These are phyloP conservation scores for Naganishia liquefaciens DNA, from an alignment of 1,284 basidiomycete genomes.

Conservation along the genomic window DNA sequence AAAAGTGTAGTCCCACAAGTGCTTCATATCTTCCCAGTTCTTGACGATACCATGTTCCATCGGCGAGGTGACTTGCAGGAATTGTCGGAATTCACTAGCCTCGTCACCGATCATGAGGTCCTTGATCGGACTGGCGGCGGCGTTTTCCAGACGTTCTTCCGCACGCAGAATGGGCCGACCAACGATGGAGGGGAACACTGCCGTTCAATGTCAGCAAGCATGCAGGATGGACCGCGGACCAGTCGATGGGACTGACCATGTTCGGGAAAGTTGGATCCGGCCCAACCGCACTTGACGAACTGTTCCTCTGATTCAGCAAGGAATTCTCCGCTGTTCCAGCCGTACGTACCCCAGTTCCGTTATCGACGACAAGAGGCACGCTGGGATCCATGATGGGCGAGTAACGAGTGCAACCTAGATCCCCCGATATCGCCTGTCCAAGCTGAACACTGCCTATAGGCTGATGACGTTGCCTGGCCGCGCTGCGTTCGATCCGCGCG, in stretches of 20 bases:
- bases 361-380: conserved; percentile 88
- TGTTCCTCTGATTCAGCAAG: conserved; percentile 48
- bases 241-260: conserved; percentile 65
- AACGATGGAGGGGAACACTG: conserved; percentile 94
- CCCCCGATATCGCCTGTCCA: neutral
- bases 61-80: conserved; percentile 93
- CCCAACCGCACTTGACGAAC: conserved; percentile 99
- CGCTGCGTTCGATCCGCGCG: neutral
- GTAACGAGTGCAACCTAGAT: neutral
- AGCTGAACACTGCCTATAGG: neutral
- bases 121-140: conserved; percentile 65
- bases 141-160: conserved; percentile 84
- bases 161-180: conserved; percentile 95
- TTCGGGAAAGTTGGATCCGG: conserved; percentile 97
- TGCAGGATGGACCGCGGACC: conserved; percentile 18
- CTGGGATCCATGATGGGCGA: conserved; percentile 25
- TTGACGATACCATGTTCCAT: conserved; percentile 99
- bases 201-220: conserved; percentile 4
- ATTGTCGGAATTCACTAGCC: conserved; percentile 89
- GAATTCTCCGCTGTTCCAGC: neutral
- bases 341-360: conserved; percentile 88
- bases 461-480: neutral
- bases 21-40: conserved; percentile 99
- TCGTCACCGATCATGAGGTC: conserved; percentile 99
- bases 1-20: conserved; percentile 98